Base-by-base conservation (phyloP, 352 stramenopile species). In the Phytophthora cactorum region DNA sequence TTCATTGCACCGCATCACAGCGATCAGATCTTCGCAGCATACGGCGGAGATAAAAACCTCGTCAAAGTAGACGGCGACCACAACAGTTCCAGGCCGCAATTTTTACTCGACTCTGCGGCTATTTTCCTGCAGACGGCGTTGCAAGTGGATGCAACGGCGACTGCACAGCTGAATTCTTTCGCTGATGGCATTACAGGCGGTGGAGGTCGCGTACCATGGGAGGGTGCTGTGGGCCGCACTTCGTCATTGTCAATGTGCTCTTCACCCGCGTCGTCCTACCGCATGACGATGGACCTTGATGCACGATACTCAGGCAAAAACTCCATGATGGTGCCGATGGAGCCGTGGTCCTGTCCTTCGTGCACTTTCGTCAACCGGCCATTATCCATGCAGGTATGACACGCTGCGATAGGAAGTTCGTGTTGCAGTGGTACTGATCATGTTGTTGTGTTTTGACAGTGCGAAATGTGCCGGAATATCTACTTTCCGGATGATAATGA, bases 31-130 rank as follows among this genome's bases (percentile, higher is more conserved):
- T 93, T 79, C 74, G 85, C 74, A 14, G 82, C 88, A 45, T 99
- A 99, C 69, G 97, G 92, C 1, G 98, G 97, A 12, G 97, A 99
- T 79, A 99, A 99, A 73, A 99, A 99, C 68, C 73, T 99, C 3
- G 95, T 99, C 10, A 92, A 99, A 53, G 97, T 99, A 5, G 88
- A 98, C 51, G 97, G 97, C 38, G 97, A 99, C 75, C 98, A 99
- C 81, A 99, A 99, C 77, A 98, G 81, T 38, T 86, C 93, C 27
- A 82, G 98, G 5, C 97, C 97, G 8, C 88, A 95, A 43, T 99
- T 98, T 67, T 84, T 99, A 47, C 88, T 98, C 54, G 95, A 99
- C 75, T 98, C 90, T 7, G 94, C 94, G 11, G 92, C 87, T 29
- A 99, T 99, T 57, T 99, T 99, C 68, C 74, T 99, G 11, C 91